Evolutionary conservation across 148 eudicot genomes (phyloP), one percentile per base, ranked within the genome.

Genomic region (Camellia japonica): DNA sequence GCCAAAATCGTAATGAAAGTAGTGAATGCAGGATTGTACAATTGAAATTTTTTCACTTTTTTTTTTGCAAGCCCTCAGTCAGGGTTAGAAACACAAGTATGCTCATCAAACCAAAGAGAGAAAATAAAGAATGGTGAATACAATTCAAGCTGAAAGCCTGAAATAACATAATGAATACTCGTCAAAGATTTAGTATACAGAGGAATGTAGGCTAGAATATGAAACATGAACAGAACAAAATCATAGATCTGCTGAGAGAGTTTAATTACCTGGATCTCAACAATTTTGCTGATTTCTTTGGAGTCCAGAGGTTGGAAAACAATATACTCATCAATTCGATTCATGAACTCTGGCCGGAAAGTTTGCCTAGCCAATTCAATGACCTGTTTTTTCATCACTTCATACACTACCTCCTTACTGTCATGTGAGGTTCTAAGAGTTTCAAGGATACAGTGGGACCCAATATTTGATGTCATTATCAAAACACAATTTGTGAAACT

Each of bases 281-380:
- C 84, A 46, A 82, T 82, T 78, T 78, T 82, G 43, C 74, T 42
- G 78, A 82, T 82, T 66, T 82, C 74, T 38, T 72, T 73, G 8
- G 74, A 23, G 78, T 78, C 84, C 62, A 82, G 74, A 78, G 84
- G 84, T 73, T 78, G 67, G 81, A 82, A 82, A 78, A 82, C 84
- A 12, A 82, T 82, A 5, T 82, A 82, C 62, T 82, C 84, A 78
- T 82, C 84, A 18, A 82, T 73, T 19, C 84, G 72, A 60, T 82
- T 82, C 81, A 82, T 72, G 76, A 82, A 82, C 71, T 82, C 84
- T 14, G 84, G 84, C 10, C 84, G 78, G 78, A 82, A 82, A 64
- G 81, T 82, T 74, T 78, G 81, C 67, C 84, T 82, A 3, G 84
- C 84, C 68, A 82, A 67, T 11, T 82, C 84, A 63, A 82, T 51